Base-by-base conservation (phyloP, 257 asterid species). In the Nicotiana tomentosiformis region DNA sequence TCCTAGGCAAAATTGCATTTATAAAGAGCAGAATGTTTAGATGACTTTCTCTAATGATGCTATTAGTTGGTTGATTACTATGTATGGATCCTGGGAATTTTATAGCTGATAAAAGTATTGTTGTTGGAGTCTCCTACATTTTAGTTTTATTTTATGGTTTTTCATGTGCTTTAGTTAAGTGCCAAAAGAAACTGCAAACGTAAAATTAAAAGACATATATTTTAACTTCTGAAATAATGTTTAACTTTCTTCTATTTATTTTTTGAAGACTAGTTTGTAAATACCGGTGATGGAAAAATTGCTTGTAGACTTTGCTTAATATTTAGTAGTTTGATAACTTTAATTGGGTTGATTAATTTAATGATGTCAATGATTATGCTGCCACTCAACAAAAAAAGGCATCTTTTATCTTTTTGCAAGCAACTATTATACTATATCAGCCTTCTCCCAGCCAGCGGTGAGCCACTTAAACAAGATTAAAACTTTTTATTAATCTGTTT, bases 271-370 rank as follows among this genome's bases (percentile, higher is more conserved):
- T 76, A 26, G 43, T 51, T 76, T 72, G 26, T 51, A 76, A 51
- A 76, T 76, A 39, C 46, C 20, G 80, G 65, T 51, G 29, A 74
- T 49, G 80, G 43, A 49, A n/a, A 46, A 51, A 76, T 51, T 15
- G 26, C 23, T 74, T 23, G 46, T 76, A 76, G 20, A 49, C 2
- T 49, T 74, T 12, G 15, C n/a, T 23, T 17, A 49, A 26, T 46
- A 46, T 46, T 46, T 12, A 43, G 20, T 46, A 23, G 23, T 26
- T 74, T 74, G 80, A 74, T 2, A 49, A 26, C 39, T 74, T 60
- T 74, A 43, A 49, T 74, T 76, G 64, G 46, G 53, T 76, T 76
- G 80, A 76, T 76, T 76, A 76, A 29, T 76, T 72, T 76, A 76
- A 76, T 76, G 8, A 76, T 76, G 80, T 51, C 80, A 76, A 76